phyloP scores from a whole-genome alignment of 2,329 filamentous ascomycete species.

The Sarocladiaceae sp. region DNA sequence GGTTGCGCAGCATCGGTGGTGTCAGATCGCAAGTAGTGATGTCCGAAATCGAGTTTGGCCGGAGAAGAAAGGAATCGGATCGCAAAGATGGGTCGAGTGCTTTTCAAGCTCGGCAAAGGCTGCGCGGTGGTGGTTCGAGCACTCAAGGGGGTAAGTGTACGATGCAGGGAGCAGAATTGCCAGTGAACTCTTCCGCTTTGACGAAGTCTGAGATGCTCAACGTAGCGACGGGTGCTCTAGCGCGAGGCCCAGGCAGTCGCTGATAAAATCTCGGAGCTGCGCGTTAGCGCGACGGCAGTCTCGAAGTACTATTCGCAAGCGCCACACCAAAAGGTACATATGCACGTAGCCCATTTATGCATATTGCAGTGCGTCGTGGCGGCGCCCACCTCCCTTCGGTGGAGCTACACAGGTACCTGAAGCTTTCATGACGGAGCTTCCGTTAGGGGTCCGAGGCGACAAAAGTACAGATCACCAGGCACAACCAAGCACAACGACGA shows the following conservation, averaged over 20 bases:
- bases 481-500: too few relatives aligned
- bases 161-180: too few relatives aligned
- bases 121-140: too few relatives aligned
- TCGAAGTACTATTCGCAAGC: not conserved
- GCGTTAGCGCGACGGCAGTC: constrained; percentile 5
- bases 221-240: not conserved
- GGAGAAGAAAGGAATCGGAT: too few relatives aligned
- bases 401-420: too few relatives aligned
- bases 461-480: constrained; percentile 8
- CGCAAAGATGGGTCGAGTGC: too few relatives aligned
- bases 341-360: not conserved
- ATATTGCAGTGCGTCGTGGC: not conserved
- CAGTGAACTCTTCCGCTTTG: not conserved
- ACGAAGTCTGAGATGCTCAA: not conserved
- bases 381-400: too few relatives aligned
- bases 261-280: constrained; percentile 2
- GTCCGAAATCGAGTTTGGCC: too few relatives aligned
- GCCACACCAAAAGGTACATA: constrained; percentile 4
- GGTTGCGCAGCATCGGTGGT: constrained; percentile 3
- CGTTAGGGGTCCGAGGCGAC: constrained; percentile 7
- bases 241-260: not conserved
- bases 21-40: not conserved
- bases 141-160: too few relatives aligned
- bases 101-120: too few relatives aligned
- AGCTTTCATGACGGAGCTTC: constrained; percentile 2